Conservation (phyloP, 257 asterid species). For the Ehretia macrophylla region DNA sequence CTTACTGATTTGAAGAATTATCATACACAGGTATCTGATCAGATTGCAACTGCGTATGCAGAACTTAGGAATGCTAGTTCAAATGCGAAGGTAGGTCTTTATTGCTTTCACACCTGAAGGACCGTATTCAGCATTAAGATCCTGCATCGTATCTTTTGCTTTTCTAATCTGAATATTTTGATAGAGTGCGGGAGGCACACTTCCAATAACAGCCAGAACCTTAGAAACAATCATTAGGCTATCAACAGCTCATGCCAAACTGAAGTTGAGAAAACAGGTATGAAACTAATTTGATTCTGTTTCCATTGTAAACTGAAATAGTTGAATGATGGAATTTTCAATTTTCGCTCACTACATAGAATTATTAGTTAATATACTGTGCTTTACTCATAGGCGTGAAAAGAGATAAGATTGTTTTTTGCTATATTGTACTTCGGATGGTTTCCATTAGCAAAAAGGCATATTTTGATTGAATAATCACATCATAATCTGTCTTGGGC, state of each 20-base stretch:
- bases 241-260: slow-evolving; percentile 95
- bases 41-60: slow-evolving; percentile 85
- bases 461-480: neutral
- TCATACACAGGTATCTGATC: slow-evolving; percentile 76
- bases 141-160: slow-evolving; percentile 7
- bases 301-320: neutral
- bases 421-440: slow-evolving; percentile 6
- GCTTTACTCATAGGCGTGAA: neutral
- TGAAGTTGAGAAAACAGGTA: slow-evolving; percentile 88
- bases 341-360: neutral
- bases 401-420: neutral
- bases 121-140: slow-evolving; percentile 11
- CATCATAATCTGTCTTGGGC: slow-evolving; percentile 14
- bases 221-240: slow-evolving; percentile 90
- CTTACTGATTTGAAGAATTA: slow-evolving; percentile 23
- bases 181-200: slow-evolving; percentile 85
- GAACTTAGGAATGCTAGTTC: slow-evolving; percentile 89
- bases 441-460: slow-evolving; percentile 2
- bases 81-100: slow-evolving; percentile 60
- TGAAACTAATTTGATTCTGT: neutral
- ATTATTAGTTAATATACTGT: neutral
- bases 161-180: slow-evolving; percentile 4
- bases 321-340: neutral
- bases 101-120: slow-evolving; percentile 15
- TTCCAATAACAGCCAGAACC: slow-evolving; percentile 97